These are phyloP conservation scores for Komagataea norvegica DNA, from an alignment of 1,139 yeast genomes.

Conservation along the genomic window DNA sequence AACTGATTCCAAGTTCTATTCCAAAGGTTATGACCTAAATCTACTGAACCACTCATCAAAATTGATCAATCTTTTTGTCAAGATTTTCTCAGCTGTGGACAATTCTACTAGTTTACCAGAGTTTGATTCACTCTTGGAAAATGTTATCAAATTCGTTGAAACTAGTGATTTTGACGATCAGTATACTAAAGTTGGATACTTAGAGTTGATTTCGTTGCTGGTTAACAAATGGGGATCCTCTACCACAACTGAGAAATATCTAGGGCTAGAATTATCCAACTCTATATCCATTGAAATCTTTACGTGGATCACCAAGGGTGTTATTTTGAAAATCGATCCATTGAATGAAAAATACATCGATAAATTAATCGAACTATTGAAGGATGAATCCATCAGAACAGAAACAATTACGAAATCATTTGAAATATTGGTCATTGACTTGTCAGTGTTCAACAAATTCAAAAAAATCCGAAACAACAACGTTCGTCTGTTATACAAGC, in stretches of 20 bases:
- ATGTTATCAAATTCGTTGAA: conserved; percentile 18
- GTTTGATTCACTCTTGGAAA: conserved; percentile 11
- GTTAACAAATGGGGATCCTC: conserved; percentile 47
- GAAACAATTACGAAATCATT: conserved; percentile 45
- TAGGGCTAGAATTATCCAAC: conserved; percentile 7
- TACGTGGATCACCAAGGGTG: conserved; percentile 71
- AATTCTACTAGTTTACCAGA: conserved; percentile 23
- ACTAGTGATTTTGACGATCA: conserved; percentile 17
- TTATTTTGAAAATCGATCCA: conserved; percentile 53
- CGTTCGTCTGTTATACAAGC: conserved; percentile 68
- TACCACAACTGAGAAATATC: not conserved
- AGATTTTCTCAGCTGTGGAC: conserved; percentile 49
- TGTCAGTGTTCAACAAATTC: conserved; percentile 52
- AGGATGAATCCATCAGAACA: conserved; percentile 30
- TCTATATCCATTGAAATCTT: conserved; percentile 41
- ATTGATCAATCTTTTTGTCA: conserved; percentile 44
- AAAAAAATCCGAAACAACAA: conserved; percentile 53
- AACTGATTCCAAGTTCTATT: conserved; percentile 16
- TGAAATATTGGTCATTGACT: conserved; percentile 62
- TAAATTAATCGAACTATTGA: conserved; percentile 34
- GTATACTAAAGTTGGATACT: conserved; percentile 48
- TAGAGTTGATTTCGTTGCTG: conserved; percentile 53
- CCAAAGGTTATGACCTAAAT: conserved; percentile 18
- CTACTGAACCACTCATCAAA: conserved; percentile 35
- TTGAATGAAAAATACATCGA: conserved; percentile 39